Evolutionary conservation across 148 eudicot species (phyloP).

Genomic region (Rhododendron simsii): DNA sequence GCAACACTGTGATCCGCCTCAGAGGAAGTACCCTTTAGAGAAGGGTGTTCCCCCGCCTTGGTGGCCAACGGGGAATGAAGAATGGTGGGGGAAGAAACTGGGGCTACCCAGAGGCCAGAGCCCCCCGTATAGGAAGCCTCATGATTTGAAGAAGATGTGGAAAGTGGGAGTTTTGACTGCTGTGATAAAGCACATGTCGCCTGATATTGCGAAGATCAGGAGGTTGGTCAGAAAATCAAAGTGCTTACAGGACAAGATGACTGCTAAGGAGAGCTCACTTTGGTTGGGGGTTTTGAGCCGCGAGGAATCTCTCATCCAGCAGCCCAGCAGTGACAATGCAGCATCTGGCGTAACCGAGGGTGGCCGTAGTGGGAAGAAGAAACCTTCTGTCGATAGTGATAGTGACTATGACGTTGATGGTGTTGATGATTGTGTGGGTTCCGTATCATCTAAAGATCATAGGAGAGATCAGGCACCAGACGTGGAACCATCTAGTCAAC

Average conservation of each 20-base stretch:
- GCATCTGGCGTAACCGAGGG: constrained; percentile 59
- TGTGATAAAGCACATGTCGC: constrained; percentile 95
- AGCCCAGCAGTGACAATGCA: constrained; percentile 70
- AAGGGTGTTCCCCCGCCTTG: constrained; percentile 83
- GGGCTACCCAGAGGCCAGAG: constrained; percentile 63
- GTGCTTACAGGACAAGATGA: constrained; percentile 96
- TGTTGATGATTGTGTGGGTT: constrained; percentile 49
- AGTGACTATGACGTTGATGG: constrained; percentile 94
- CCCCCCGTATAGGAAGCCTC: constrained; percentile 93
- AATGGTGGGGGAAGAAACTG: constrained; percentile 63
- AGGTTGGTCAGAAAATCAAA: constrained; percentile 76
- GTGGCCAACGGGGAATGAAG: constrained; percentile 91
- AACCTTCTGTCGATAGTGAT: constrained; percentile 51
- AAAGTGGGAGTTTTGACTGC: constrained; percentile 91
- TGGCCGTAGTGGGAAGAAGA: constrained; percentile 48
- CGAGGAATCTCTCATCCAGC: constrained; percentile 60
- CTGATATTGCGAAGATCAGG: constrained; percentile 82
- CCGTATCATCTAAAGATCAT: constrained; percentile 69
- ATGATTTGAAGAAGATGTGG: constrained; percentile 98
- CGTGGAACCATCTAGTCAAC: constrained; percentile 28
- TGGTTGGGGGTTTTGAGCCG: constrained; percentile 83
- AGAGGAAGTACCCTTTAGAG: constrained; percentile 83
- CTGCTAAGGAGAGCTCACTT: constrained; percentile 93
- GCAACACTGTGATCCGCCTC: constrained; percentile 96
- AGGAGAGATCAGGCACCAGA: constrained; percentile 35